Base-by-base conservation (phyloP, 345 rosid species). In the Gossypium bickii region DNA sequence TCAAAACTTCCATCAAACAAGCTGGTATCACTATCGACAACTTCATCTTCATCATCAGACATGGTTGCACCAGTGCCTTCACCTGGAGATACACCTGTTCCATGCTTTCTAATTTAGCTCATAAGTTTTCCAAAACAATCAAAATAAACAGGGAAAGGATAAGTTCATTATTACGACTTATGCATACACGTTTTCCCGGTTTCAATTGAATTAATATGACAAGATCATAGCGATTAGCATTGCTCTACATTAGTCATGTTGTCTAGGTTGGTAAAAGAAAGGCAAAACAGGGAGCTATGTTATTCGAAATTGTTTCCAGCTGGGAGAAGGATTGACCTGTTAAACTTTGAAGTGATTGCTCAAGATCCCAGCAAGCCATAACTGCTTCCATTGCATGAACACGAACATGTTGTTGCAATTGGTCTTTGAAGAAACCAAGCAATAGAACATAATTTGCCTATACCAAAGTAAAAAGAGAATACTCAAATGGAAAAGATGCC, bases 351-450 rank as follows among this genome's bases (percentile, higher is more conserved):
- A 92, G 79, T 47, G 93, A 80, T 57, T 90, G 94, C 83, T 90
- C 94, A 62, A 92, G 90, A 59, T 90, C 92, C 93, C 92, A 90
- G 77, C 93, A 89, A 75, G 93, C 93, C 86, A 91, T 89, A 25
- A 90, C 92, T 25, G 95, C 95, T 84, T 92, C 95, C 94, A 92
- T 90, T 29, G 97, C 97, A 80, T 92, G 95, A 27, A 90, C 92
- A 55, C 95, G 87, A 52, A 92, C 93, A 71, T 92, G 97, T 77
- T 92, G 93, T 78, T 90, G 95, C 78, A 92, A 82, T 83, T 92
- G 92, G 16, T 92, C 95, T 88, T 89, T 92, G 61, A 92, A 86
- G 74, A 92, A 84, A 80, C 93, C 88, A 76, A 90, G 88, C 74
- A 90, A 73, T 24, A 92, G 83, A 77, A 85, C 88, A 79, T 90